Evolutionary conservation across 768 basidiomycete species (phyloP).

Genomic region (Gloeophyllum trabeum): DNA sequence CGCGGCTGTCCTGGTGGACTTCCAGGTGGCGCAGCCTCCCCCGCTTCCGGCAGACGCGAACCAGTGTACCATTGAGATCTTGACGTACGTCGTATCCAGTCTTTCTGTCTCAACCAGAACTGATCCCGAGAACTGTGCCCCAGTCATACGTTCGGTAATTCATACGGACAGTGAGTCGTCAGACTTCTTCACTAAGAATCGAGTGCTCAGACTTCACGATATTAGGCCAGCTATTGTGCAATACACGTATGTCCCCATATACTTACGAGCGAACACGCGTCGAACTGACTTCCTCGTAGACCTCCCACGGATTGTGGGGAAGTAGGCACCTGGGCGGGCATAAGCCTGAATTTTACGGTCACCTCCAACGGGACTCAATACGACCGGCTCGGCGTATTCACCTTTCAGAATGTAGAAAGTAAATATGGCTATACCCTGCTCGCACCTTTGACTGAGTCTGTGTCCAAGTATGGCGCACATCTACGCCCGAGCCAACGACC

Average conservation of each 20-base stretch:
- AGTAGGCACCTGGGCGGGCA: slow-evolving; percentile 62
- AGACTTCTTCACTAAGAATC: neutral
- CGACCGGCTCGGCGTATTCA: slow-evolving; percentile 44
- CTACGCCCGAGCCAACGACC: slow-evolving; percentile 63
- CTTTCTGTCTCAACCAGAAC: neutral
- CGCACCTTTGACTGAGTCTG: neutral
- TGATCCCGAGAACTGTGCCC: neutral
- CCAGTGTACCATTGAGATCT: slow-evolving; percentile 52
- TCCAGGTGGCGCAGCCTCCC: slow-evolving; percentile 68
- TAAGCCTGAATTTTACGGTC: slow-evolving; percentile 69
- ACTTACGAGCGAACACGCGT: neutral
- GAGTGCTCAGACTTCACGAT: neutral
- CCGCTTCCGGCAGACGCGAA: slow-evolving; percentile 48
- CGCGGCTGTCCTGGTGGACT: slow-evolving; percentile 33
- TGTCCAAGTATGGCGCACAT: slow-evolving; percentile 64
- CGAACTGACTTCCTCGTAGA: slow-evolving; percentile 20
- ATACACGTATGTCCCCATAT: neutral
- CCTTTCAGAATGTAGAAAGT: slow-evolving; percentile 74
- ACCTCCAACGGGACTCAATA: slow-evolving; percentile 54
- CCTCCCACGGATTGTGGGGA: slow-evolving; percentile 66
- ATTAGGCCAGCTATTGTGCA: neutral
- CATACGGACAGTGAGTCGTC: slow-evolving; percentile 12
- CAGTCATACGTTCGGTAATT: slow-evolving; percentile 64
- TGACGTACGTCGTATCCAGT: slow-evolving; percentile 34
- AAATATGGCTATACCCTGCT: slow-evolving; percentile 10